Evolutionary conservation across 176 grass and related monocot genomes (phyloP).

Genomic region (Eleusine indica): DNA sequence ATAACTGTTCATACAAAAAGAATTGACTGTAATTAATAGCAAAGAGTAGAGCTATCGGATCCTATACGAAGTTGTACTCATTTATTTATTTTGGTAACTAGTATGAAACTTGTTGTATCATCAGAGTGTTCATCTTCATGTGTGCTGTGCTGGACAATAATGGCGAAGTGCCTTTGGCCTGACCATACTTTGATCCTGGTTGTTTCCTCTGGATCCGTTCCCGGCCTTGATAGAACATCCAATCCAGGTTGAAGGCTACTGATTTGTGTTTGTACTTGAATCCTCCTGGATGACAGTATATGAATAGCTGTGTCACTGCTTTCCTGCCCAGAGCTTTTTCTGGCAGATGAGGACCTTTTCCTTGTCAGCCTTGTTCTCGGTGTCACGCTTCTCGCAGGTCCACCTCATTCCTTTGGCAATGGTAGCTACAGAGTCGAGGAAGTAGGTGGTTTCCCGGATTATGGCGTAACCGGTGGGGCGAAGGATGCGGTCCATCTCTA

Average conservation of each 20-base stretch:
- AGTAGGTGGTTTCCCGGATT: constrained; percentile 83
- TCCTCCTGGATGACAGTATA: constrained; percentile 6
- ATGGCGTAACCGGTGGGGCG: constrained; percentile 76
- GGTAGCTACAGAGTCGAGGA: constrained; percentile 67
- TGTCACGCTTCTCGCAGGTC: constrained; percentile 70
- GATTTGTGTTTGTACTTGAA: background rate
- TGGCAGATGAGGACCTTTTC: constrained; percentile 91
- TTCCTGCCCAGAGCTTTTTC: constrained; percentile 81
- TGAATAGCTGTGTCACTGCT: constrained; percentile 37
- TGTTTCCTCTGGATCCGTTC: background rate
- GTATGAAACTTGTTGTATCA: constrained; percentile 21
- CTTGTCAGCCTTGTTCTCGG: constrained; percentile 67
- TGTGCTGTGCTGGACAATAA: background rate
- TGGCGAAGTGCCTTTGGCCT: constrained; percentile 2
- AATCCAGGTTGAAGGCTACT: constrained; percentile 9
- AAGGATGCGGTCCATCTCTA: constrained; percentile 96
- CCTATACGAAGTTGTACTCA: constrained; percentile 31
- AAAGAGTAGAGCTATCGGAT: background rate
- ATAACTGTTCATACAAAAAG: constrained; percentile 31
- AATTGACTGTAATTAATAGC: constrained; percentile 9
- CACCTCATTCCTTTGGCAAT: constrained; percentile 91
- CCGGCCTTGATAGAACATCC: constrained; percentile 18
- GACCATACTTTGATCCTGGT: background rate
- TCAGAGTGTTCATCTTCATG: background rate
- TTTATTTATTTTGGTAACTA: constrained; percentile 43